A percentile compares a stretch with the other conserved stretches of the same genome.
Conservation (phyloP, 345 rosid genomes). For the Erodium maritimum region DNA sequence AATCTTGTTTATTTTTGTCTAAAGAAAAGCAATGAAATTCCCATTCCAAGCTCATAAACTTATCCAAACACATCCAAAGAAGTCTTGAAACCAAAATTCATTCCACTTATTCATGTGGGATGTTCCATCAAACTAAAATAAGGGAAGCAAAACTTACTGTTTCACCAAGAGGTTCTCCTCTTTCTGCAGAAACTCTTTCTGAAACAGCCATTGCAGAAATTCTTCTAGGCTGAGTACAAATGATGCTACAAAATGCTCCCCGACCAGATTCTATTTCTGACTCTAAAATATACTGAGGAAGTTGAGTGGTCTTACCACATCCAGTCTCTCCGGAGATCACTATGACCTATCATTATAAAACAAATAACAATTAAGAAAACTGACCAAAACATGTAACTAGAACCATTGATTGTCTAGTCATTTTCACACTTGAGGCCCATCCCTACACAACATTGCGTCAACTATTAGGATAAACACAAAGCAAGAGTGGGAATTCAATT, state of each 20-base stretch:
- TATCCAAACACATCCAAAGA: constrained; percentile 8
- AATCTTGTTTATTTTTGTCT: too few relatives aligned
- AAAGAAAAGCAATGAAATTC: too few relatives aligned
- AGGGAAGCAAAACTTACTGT: constrained; percentile 39
- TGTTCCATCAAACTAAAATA: background rate
- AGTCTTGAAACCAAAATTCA: constrained; percentile 10
- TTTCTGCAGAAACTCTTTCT: constrained; percentile 88
- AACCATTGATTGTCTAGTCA: background rate
- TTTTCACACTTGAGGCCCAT: background rate
- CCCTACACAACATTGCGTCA: background rate
- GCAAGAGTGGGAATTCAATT: background rate
- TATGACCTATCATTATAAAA: constrained; percentile 43
- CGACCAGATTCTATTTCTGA: constrained; percentile 98
- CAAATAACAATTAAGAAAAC: constrained; percentile 3
- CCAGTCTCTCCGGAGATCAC: constrained; percentile 99
- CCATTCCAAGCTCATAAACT: too few relatives aligned
- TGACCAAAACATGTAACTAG: background rate
- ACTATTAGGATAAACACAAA: too few relatives aligned
- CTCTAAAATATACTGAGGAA: constrained; percentile 89
- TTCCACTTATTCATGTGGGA: background rate
- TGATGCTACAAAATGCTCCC: constrained; percentile 92
- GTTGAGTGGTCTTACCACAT: constrained; percentile 99
- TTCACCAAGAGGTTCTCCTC: constrained; percentile 99
- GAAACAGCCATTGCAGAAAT: constrained; percentile 97
- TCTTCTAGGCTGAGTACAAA: constrained; percentile 97